A percentile compares a stretch with the other conserved stretches of the same genome.
phyloP scores from a whole-genome alignment of 177 flowering plant genomes.

The Vitis hybrid region DNA sequence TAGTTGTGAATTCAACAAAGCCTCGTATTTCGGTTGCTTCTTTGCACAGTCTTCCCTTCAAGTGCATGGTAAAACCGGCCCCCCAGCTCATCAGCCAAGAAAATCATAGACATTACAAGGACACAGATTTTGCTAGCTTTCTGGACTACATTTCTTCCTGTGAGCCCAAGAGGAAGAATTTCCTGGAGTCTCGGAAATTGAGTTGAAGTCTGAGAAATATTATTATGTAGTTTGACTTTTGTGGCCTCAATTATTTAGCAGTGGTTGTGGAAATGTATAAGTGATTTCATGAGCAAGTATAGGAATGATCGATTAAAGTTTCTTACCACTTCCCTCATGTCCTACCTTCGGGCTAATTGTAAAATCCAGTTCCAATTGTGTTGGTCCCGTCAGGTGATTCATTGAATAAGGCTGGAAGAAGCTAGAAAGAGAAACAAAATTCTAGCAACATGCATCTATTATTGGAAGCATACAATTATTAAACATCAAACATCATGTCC shows the following conservation, averaged over 20 bases:
- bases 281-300: not conserved
- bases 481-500: too few relatives aligned
- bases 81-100: constrained; percentile 39
- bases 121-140: constrained; percentile 59
- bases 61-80: constrained; percentile 40
- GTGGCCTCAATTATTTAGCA: not conserved
- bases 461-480: too few relatives aligned
- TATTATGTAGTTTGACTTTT: constrained; percentile 1
- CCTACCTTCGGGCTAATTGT: too few relatives aligned
- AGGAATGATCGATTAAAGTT: not conserved
- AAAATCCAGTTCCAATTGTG: too few relatives aligned
- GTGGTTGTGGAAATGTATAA: too few relatives aligned
- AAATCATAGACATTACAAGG: constrained; percentile 62
- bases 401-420: too few relatives aligned
- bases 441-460: too few relatives aligned
- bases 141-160: constrained; percentile 47
- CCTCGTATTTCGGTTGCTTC: constrained; percentile 68
- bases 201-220: constrained; percentile 3
- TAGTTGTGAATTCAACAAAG: constrained; percentile 45
- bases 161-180: constrained; percentile 57
- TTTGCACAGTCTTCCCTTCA: constrained; percentile 56
- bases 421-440: too few relatives aligned
- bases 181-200: constrained; percentile 62
- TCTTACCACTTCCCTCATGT: too few relatives aligned
- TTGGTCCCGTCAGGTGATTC: too few relatives aligned